Evolutionary conservation across 1,284 basidiomycete genomes (phyloP).

Genomic region (Porodaedalea pini): DNA sequence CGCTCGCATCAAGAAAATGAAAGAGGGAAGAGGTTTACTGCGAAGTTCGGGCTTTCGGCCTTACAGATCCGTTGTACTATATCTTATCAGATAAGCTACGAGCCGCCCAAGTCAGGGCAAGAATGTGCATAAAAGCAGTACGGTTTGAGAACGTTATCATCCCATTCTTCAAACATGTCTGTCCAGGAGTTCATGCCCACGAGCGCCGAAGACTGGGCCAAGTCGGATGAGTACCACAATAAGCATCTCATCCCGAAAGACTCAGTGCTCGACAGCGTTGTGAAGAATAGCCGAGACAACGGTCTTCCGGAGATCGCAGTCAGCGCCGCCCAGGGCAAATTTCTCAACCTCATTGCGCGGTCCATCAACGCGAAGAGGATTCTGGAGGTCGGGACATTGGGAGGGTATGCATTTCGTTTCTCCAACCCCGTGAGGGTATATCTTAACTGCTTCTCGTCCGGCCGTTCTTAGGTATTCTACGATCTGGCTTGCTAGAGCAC

Average conservation of each 20-base stretch:
- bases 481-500: constrained; percentile 54
- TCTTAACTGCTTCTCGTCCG: background rate
- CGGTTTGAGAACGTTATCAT: background rate
- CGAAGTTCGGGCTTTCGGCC: too few species aligned
- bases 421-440: constrained; percentile 10
- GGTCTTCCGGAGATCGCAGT: constrained; percentile 54
- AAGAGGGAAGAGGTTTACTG: too few species aligned
- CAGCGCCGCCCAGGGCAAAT: constrained; percentile 53
- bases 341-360: constrained; percentile 46
- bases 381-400: constrained; percentile 60
- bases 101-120: too few species aligned
- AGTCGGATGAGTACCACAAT: constrained; percentile 55
- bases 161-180: background rate
- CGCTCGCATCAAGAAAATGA: constrained; percentile 40
- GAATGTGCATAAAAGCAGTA: background rate
- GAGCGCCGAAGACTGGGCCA: constrained; percentile 40
- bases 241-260: constrained; percentile 47
- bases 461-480: constrained; percentile 46
- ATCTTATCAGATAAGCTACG: constrained; percentile 14
- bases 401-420: constrained; percentile 42
- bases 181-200: background rate
- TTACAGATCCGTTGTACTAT: too few species aligned
- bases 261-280: constrained; percentile 40
- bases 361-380: constrained; percentile 49
- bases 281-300: constrained; percentile 40